Evolutionary conservation across 2,329 filamentous ascomycete species (phyloP), one percentile per base, ranked within the genome.

Genomic region (Lachnellula subtilissima): DNA sequence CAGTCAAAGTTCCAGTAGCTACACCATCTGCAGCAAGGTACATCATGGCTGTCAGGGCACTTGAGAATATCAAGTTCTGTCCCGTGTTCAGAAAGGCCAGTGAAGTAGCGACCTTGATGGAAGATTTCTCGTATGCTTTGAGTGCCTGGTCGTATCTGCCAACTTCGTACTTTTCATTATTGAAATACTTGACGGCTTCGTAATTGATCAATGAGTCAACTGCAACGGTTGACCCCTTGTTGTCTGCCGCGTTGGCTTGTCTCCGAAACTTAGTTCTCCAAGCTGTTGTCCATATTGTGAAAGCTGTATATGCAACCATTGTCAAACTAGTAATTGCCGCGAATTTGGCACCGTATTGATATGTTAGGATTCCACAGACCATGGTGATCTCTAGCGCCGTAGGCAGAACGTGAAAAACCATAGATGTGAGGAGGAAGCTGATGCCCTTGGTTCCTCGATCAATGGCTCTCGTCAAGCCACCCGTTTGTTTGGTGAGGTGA

Each of bases 161-260:
- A 45, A 96, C 90, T 75, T 99, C 94, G 63, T 91, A 97, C 63
- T 88, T 90, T 70, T 99, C 95, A 68, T 99, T 99, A 77, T 99
- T 99, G 76, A 97, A 99, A 76, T 97, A 96, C 74, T 99, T 99
- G 69, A 99, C 94, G 14, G 95, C 93, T 73, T 99, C 94, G 69
- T 97, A 99, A 75, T 99, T 99, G 78, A 99, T 96, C 50, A 99
- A 77, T 0, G 92, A 96, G 74, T 99, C 94, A 1, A 97, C 92
- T 0, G 93, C 93, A 7, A 97, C 91, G 0, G 93, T 97, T 1
- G 93, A 95, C 0, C 91, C 94, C 70, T 86, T 90, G 73, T 97
- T 99, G 66, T 99, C 95, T 0, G 94, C 95, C 5, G 91, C 91
- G 70, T 99, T 99, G 40, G 94, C 91, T 72, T 95, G 89, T 66